A percentile compares a stretch with the other conserved stretches of the same genome.
Conservation (phyloP, 2,329 filamentous ascomycete species). For the Neofusicoccum sp. region DNA sequence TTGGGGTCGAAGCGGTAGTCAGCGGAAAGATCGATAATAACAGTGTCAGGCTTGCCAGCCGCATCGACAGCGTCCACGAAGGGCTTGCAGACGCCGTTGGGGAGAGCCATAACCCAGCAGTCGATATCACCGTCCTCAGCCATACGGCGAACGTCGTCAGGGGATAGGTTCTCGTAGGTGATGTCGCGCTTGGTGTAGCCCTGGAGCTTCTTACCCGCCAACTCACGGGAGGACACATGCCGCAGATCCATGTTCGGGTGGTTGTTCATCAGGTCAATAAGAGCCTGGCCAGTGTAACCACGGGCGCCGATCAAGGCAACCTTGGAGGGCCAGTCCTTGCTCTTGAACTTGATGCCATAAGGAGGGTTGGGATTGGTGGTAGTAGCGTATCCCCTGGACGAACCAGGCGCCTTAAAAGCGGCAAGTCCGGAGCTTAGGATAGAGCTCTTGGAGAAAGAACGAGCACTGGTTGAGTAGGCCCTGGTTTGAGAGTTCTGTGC, state of each 20-base stretch:
- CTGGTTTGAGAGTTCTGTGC: constrained; percentile 60
- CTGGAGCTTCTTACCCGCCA: constrained; percentile 80
- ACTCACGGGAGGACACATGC: constrained; percentile 90
- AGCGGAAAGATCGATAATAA: constrained; percentile 93
- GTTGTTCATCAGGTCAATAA: constrained; percentile 81
- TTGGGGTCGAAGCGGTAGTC: constrained; percentile 85
- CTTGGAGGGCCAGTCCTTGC: constrained; percentile 73
- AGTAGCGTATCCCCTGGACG: constrained; percentile 56
- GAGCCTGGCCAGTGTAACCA: constrained; percentile 89
- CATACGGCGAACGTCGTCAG: constrained; percentile 83
- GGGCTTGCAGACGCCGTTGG: constrained; percentile 91
- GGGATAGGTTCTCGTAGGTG: constrained; percentile 83
- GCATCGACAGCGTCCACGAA: constrained; percentile 86
- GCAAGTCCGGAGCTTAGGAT: background rate
- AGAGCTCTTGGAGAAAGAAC: constrained; percentile 19
- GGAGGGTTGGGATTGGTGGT: constrained; percentile 86
- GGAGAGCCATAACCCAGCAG: constrained; percentile 96
- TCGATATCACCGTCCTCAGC: constrained; percentile 82
- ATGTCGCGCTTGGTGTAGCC: constrained; percentile 91
- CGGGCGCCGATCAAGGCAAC: constrained; percentile 87
- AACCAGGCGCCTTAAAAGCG: constrained; percentile 6
- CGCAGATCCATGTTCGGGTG: constrained; percentile 88
- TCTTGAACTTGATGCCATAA: constrained; percentile 81
- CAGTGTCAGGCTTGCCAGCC: constrained; percentile 61
- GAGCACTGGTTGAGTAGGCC: constrained; percentile 62